Evolutionary conservation across 768 basidiomycete species (phyloP).

Genomic region (Boletus tomentosulus): DNA sequence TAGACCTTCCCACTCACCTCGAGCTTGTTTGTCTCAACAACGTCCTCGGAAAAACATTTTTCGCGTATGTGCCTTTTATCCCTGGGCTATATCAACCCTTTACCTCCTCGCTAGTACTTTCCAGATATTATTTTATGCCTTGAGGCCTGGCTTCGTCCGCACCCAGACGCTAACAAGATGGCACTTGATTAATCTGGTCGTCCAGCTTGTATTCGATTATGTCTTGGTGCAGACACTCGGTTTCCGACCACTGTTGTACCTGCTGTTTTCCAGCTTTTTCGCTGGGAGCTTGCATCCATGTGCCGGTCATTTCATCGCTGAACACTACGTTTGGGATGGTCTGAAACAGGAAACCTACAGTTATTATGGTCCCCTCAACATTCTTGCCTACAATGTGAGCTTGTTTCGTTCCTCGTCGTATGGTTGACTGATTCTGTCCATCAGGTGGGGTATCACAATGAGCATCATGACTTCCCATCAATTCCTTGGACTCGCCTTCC

Average conservation of each 20-base stretch:
- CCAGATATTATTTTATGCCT: slow-evolving; percentile 96
- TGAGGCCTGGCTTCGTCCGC: slow-evolving; percentile 91
- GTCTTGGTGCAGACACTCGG: slow-evolving; percentile 52
- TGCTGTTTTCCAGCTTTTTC: slow-evolving; percentile 89
- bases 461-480: slow-evolving; percentile 98
- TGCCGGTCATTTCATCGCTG: slow-evolving; percentile 97
- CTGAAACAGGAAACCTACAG: slow-evolving; percentile 94
- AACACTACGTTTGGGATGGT: slow-evolving; percentile 93
- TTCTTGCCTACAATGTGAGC: slow-evolving; percentile 88
- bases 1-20: slow-evolving; percentile 84
- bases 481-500: slow-evolving; percentile 93
- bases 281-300: slow-evolving; percentile 95
- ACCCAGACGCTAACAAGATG: slow-evolving; percentile 75
- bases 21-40: slow-evolving; percentile 89
- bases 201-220: slow-evolving; percentile 70
- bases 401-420: background rate
- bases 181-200: slow-evolving; percentile 76
- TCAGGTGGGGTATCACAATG: slow-evolving; percentile 97
- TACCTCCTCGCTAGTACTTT: slow-evolving; percentile 63
- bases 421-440: background rate
- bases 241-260: slow-evolving; percentile 61
- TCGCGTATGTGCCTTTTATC: slow-evolving; percentile 58
- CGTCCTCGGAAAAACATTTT: slow-evolving; percentile 97
- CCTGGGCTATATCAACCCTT: background rate
- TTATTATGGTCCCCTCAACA: slow-evolving; percentile 90